A percentile compares a stretch with the other conserved stretches of the same genome.
Evolutionary conservation across 805 yeast species (phyloP).

Genomic region (Martiniozyma abietophila): DNA sequence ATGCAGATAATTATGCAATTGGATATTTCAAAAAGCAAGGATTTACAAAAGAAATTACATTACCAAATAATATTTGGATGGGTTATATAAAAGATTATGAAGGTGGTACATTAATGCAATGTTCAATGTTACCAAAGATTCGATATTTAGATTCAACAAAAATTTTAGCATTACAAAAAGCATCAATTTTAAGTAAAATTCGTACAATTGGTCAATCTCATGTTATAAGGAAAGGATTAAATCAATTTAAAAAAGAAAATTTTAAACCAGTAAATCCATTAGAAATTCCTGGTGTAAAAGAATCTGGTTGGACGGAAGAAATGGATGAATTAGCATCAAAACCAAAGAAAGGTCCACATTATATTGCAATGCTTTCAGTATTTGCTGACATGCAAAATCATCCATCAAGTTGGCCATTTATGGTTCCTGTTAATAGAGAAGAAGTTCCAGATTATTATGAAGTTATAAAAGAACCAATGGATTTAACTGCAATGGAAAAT

Average conservation of each 20-base stretch:
- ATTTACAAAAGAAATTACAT: conserved; percentile 86
- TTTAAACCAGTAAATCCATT: conserved; percentile 63
- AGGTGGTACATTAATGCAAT: conserved; percentile 98
- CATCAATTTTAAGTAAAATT: conserved; percentile 81
- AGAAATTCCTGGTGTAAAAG: conserved; percentile 81
- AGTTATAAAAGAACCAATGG: conserved; percentile 97
- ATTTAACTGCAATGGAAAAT: conserved; percentile 88
- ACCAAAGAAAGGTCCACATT: conserved; percentile 91
- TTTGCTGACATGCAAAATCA: conserved; percentile 85
- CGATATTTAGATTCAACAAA: conserved; percentile 86
- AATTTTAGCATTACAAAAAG: conserved; percentile 78
- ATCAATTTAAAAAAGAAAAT: conserved; percentile 45
- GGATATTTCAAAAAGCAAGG: conserved; percentile 99
- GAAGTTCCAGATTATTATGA: conserved; percentile 96
- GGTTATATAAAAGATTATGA: conserved; percentile 98
- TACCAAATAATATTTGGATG: conserved; percentile 87
- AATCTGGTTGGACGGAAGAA: conserved; percentile 97
- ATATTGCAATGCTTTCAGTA: conserved; percentile 84
- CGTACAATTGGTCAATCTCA: conserved; percentile 71
- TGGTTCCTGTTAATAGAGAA: conserved; percentile 82
- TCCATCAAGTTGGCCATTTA: conserved; percentile 97
- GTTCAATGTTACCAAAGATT: conserved; percentile 82
- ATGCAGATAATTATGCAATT: conserved; percentile 98
- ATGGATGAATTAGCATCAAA: conserved; percentile 95
- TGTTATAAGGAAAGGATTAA: conserved; percentile 72